Evolutionary conservation across 805 yeast genomes (phyloP).

Genomic region (Starmerella bombi): DNA sequence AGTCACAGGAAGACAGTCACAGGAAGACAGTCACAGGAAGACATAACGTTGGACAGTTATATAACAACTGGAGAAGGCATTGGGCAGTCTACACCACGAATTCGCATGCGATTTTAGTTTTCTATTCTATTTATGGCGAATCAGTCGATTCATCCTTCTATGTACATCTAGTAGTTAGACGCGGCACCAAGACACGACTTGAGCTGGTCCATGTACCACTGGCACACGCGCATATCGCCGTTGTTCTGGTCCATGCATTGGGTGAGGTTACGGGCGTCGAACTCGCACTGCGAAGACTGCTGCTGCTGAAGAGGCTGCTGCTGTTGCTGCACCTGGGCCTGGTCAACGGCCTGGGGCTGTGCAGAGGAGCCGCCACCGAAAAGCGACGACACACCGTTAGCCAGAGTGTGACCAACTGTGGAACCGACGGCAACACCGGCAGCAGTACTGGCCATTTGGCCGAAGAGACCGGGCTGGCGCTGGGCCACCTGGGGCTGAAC

Average conservation of each 20-base stretch:
- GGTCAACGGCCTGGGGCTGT: conserved; percentile 40
- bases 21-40: background rate
- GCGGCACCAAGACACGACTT: conserved; percentile 94
- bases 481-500: conserved; percentile 37
- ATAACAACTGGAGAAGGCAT: too few species aligned
- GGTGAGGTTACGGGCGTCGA: conserved; percentile 88
- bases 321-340: conserved; percentile 32
- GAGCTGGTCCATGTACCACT: conserved; percentile 90
- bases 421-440: conserved; percentile 99
- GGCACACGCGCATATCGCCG: conserved; percentile 96
- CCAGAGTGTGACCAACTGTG: conserved; percentile 89
- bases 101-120: too few species aligned
- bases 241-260: conserved; percentile 85
- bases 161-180: conserved; percentile 37
- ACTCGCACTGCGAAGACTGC: conserved; percentile 56
- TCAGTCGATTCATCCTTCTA: background rate
- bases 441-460: conserved; percentile 97
- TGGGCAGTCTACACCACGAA: too few species aligned
- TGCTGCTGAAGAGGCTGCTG: conserved; percentile 29
- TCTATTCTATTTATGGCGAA: background rate
- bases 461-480: conserved; percentile 67
- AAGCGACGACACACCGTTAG: conserved; percentile 83
- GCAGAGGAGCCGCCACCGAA: conserved; percentile 69
- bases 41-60: too few species aligned
- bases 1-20: too few species aligned